Percentiles rank a stretch among this genome's conserved stretches.
Conservation (phyloP, 75 land plant species). For the Larix kaempferi region DNA sequence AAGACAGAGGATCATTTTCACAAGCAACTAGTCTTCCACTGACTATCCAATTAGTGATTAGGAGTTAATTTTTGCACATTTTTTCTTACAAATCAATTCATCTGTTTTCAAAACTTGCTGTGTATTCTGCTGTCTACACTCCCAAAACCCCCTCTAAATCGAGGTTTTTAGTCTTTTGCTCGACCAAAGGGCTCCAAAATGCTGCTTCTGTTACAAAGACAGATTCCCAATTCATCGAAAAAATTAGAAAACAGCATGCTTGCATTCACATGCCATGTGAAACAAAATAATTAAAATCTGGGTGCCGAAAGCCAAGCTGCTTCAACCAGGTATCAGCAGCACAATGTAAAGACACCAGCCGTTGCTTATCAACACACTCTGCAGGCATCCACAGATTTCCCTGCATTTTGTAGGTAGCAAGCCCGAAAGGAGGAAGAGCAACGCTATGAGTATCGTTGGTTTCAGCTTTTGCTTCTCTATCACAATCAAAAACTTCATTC, state of each 20-base stretch:
- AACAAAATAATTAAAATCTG: conserved; percentile 77
- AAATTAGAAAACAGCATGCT: not conserved
- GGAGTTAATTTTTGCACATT: too few relatives aligned
- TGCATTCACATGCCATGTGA: conserved; percentile 12
- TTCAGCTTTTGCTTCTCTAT: conserved; percentile 17
- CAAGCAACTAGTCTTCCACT: not conserved
- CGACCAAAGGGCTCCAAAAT: not conserved
- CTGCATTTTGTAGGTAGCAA: conserved; percentile 83
- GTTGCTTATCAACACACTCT: conserved; percentile 42
- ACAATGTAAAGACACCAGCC: conserved; percentile 38
- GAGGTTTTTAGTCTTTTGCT: not conserved
- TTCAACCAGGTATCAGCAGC: conserved; percentile 84
- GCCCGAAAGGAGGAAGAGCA: conserved; percentile 71
- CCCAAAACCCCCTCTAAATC: too few relatives aligned
- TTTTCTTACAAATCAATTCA: not conserved
- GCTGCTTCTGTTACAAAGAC: not conserved
- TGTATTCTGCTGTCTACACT: too few relatives aligned
- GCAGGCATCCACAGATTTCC: conserved; percentile 67
- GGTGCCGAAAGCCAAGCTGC: conserved; percentile 76
- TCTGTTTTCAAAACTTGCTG: not conserved
- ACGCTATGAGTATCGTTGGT: conserved; percentile 31
- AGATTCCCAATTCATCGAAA: not conserved
- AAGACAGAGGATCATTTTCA: not conserved
- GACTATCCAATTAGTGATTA: not conserved
- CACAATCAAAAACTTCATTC: not conserved